phyloP scores from a whole-genome alignment of 495 filamentous ascomycete genomes.

The Neurospora sp. region DNA sequence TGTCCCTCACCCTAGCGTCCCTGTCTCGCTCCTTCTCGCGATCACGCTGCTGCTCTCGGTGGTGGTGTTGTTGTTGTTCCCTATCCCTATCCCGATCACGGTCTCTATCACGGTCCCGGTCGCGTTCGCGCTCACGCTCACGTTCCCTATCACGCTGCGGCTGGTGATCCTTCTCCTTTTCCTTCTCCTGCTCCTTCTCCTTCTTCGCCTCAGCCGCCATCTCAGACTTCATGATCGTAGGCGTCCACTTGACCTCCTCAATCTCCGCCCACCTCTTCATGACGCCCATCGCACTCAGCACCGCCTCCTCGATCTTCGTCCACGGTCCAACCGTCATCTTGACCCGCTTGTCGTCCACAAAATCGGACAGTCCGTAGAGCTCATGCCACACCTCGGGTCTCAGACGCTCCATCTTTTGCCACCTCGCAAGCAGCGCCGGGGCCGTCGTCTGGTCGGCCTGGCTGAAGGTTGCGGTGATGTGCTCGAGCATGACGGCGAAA shows the following conservation, averaged over 20 bases:
- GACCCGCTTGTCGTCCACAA: constrained; percentile 16
- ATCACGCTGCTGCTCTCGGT: background rate
- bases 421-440: constrained; percentile 5
- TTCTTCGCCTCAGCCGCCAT: background rate
- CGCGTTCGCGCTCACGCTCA: constrained; percentile 3
- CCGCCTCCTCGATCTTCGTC: constrained; percentile 23
- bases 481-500: constrained; percentile 27
- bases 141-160: background rate
- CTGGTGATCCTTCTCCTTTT: background rate
- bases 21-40: background rate
- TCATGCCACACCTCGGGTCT: constrained; percentile 19
- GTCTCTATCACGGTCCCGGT: constrained; percentile 1
- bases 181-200: constrained; percentile 4
- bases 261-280: constrained; percentile 22
- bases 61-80: too few species aligned
- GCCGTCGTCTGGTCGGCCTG: constrained; percentile 14
- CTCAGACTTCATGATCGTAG: constrained; percentile 4
- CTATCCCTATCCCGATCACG: constrained; percentile 1
- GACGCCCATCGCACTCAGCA: constrained; percentile 14
- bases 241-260: constrained; percentile 23
- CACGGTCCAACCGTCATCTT: constrained; percentile 25
- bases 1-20: background rate
- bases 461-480: constrained; percentile 19
- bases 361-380: constrained; percentile 4
- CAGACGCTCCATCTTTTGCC: constrained; percentile 8